Conservation (phyloP, 1,284 basidiomycete genomes). For the Cutaneotrichosporon dermatis region DNA sequence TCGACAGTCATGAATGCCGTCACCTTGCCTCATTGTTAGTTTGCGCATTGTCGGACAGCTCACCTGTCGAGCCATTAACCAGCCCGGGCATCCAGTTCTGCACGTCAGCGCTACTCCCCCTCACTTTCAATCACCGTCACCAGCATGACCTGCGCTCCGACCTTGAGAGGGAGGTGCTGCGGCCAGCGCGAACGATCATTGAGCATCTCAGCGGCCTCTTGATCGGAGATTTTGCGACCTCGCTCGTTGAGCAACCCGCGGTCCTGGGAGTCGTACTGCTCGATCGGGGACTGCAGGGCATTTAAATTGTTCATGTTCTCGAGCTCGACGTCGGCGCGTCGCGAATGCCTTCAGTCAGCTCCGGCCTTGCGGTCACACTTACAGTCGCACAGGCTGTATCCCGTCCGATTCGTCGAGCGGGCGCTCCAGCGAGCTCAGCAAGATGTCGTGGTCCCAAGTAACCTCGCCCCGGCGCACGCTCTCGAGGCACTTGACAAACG, state of each 20-base stretch:
- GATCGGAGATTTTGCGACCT: slow-evolving; percentile 12
- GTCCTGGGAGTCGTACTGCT: slow-evolving; percentile 22
- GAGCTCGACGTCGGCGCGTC: slow-evolving; percentile 26
- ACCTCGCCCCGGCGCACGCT: slow-evolving; percentile 34
- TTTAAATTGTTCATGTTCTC: slow-evolving; percentile 30
- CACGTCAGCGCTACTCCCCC: not conserved
- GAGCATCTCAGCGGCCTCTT: slow-evolving; percentile 25
- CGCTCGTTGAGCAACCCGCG: slow-evolving; percentile 21
- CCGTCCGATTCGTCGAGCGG: slow-evolving; percentile 29
- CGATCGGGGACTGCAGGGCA: not conserved
- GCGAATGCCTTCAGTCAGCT: slow-evolving; percentile 5
- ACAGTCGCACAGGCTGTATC: slow-evolving; percentile 40
- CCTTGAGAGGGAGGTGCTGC: slow-evolving; percentile 24
- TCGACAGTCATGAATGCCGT: slow-evolving; percentile 5
- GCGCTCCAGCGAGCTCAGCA: slow-evolving; percentile 23
- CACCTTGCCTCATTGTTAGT: slow-evolving; percentile 10
- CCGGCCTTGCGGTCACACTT: slow-evolving; percentile 10
- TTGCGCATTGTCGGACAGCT: not conserved
- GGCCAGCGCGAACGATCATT: slow-evolving; percentile 33
- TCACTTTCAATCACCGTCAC: slow-evolving; percentile 20
- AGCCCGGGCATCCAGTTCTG: slow-evolving; percentile 15
- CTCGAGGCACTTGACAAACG: slow-evolving; percentile 44
- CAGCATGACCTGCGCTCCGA: slow-evolving; percentile 42
- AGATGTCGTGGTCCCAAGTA: slow-evolving; percentile 12
- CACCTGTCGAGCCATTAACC: slow-evolving; percentile 12